Evolutionary conservation across 441 rosid genomes (phyloP).

Genomic region (Populus hybrid): DNA sequence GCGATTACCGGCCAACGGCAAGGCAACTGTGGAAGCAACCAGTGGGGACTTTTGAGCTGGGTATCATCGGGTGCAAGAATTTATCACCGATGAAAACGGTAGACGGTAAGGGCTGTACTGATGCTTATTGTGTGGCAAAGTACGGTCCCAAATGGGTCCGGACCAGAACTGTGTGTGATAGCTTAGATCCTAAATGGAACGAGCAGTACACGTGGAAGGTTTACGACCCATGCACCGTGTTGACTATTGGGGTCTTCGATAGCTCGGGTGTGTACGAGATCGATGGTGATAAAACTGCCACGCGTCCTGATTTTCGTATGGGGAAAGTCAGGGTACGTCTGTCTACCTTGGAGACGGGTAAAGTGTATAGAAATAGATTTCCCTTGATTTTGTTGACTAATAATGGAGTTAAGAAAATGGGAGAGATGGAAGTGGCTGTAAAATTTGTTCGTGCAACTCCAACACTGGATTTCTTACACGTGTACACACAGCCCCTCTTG

Average conservation of each 20-base stretch:
- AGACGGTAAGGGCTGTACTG: constrained; percentile 72
- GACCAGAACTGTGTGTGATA: constrained; percentile 68
- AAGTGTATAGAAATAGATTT: constrained; percentile 64
- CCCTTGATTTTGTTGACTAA: constrained; percentile 54
- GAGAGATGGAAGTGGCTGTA: constrained; percentile 74
- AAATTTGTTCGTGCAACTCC: constrained; percentile 68
- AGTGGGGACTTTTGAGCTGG: constrained; percentile 70
- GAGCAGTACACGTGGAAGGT: constrained; percentile 99
- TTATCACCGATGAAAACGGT: constrained; percentile 68
- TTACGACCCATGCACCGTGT: constrained; percentile 72
- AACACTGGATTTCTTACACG: constrained; percentile 35
- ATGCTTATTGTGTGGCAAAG: constrained; percentile 84
- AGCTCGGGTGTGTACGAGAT: background rate
- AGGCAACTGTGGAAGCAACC: constrained; percentile 92
- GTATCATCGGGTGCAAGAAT: constrained; percentile 77
- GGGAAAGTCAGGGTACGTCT: background rate
- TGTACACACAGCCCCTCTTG: constrained; percentile 69
- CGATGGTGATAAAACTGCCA: background rate
- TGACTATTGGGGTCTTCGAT: background rate
- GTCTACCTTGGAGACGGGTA: constrained; percentile 60
- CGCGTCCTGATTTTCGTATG: background rate
- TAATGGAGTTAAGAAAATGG: constrained; percentile 77
- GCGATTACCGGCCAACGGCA: constrained; percentile 88
- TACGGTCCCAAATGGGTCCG: constrained; percentile 96
- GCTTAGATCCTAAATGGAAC: constrained; percentile 95